These are phyloP conservation scores for Arthroderma uncinatum DNA, from an alignment of 2,329 filamentous ascomycete genomes.

Conservation along the genomic window DNA sequence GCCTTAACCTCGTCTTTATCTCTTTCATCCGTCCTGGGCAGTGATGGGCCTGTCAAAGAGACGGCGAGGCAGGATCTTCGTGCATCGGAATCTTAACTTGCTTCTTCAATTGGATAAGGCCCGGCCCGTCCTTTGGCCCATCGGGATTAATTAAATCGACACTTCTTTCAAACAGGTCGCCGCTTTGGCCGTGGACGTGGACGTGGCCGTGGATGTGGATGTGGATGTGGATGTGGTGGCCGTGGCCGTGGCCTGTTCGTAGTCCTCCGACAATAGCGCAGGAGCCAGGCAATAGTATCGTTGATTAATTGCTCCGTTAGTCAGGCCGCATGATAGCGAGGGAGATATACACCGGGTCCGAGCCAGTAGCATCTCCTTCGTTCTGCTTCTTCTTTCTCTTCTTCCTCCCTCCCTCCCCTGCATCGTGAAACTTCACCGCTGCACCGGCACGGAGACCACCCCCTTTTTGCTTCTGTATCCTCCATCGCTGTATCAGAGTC, in stretches of 20 bases:
- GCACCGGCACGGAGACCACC: too few species aligned
- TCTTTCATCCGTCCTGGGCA: background rate
- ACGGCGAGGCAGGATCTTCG: too few species aligned
- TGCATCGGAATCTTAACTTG: background rate
- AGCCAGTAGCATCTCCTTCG: too few species aligned
- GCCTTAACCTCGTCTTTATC: background rate
- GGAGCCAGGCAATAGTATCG: background rate
- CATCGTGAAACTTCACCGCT: too few species aligned
- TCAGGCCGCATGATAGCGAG: background rate
- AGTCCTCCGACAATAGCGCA: background rate
- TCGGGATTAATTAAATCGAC: background rate
- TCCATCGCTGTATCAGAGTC: background rate
- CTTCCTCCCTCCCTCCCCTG: too few species aligned
- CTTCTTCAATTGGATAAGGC: background rate
- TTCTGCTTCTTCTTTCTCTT: too few species aligned
- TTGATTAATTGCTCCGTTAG: constrained; percentile 2
- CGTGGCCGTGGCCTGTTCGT: background rate
- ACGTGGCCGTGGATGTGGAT: too few species aligned
- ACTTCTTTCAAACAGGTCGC: background rate
- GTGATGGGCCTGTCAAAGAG: background rate
- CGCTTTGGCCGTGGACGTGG: too few species aligned
- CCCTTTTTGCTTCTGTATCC: too few species aligned
- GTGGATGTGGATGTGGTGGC: too few species aligned
- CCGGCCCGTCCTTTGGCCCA: background rate
- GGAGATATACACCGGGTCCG: too few species aligned